Conservation (phyloP, 1,284 basidiomycete species). For the Salmacisia buchloeana region DNA sequence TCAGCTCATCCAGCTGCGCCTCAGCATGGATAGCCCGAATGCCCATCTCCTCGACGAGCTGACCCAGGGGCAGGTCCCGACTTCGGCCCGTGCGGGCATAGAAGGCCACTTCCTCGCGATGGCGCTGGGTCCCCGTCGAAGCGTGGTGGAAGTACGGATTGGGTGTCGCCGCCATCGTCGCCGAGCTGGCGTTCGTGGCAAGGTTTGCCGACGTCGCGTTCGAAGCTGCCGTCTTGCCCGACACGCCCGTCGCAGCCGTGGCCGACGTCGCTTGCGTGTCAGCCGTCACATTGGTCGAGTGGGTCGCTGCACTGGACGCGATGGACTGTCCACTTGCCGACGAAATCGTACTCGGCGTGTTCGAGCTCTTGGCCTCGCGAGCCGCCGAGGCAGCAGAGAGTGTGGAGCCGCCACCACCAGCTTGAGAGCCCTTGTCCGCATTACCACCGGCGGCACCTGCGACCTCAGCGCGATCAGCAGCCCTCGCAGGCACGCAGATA, state of each 20-base stretch:
- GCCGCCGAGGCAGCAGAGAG: background rate
- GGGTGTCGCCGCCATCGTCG: background rate
- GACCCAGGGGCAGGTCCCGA: constrained; percentile 33
- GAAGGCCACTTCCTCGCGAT: constrained; percentile 32
- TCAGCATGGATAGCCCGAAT: constrained; percentile 17
- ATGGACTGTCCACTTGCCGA: background rate
- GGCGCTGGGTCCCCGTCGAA: background rate
- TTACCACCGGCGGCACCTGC: background rate
- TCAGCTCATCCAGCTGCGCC: background rate
- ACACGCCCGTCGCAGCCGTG: background rate
- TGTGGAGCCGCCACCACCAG: background rate
- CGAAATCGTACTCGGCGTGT: background rate
- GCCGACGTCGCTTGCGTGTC: background rate
- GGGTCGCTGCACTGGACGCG: background rate
- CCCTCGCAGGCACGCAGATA: background rate
- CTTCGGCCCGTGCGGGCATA: constrained; percentile 27
- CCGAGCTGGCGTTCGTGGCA: background rate
- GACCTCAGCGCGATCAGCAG: background rate
- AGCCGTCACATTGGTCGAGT: background rate
- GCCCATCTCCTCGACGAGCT: constrained; percentile 38
- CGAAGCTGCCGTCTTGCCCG: background rate
- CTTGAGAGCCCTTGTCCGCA: too few species aligned
- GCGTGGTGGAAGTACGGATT: background rate
- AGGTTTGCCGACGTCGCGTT: background rate
- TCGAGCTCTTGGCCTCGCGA: background rate